Evolutionary conservation across 768 basidiomycete genomes (phyloP), one percentile per base, ranked within the genome.

Genomic region (Cantharellus cinnabarinus): DNA sequence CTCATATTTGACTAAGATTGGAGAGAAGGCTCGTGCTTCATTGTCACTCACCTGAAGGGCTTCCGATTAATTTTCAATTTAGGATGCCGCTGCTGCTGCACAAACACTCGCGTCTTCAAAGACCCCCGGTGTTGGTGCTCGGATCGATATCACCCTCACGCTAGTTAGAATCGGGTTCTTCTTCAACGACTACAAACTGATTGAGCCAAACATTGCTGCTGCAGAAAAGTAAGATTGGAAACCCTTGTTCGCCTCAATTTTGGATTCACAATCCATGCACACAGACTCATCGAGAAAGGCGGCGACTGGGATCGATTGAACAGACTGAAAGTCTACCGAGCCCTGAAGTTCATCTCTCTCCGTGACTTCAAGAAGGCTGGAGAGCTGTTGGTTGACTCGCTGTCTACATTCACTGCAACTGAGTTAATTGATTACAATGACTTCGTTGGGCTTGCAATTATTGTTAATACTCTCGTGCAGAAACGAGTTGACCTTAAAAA

Each of bases 291-390:
- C 58, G 91, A 97, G 65, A 79, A 89, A 68, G 94, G 94, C 0
- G 94, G 94, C 51, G 94, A 99, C 71, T 99, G 94, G 94, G 94
- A 99, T 69, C 76, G 94, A 58, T 80, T 91, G 42, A 99, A 97
- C 70, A 79, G 94, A 51, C 79, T 97, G 65, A 99, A 99, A 71
- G 94, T 97, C 48, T 99, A 98, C 73, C 79, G 80, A 56, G 93
- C 85, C 54, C 73, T 95, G 0, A 85, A 94, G 66, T 74, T 83
- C 50, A 71, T 93, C 40, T 85, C 88, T 39, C 83, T 88, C 62
- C 83, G 94, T n/a, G 83, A 93, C 66, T 97, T 97, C 75, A 83
- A 87, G 66, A 79, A 78, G 20, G 90, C 81, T 3, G 82, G 81
- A n/a, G 81, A 83, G 42, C 79, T 95, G 5, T 75, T 98, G 60